Percentiles rank a stretch among this genome's conserved stretches.
These are phyloP conservation scores for Talaromyces sp. DNA, from an alignment of 2,329 filamentous ascomycete species.

Conservation along the genomic window DNA sequence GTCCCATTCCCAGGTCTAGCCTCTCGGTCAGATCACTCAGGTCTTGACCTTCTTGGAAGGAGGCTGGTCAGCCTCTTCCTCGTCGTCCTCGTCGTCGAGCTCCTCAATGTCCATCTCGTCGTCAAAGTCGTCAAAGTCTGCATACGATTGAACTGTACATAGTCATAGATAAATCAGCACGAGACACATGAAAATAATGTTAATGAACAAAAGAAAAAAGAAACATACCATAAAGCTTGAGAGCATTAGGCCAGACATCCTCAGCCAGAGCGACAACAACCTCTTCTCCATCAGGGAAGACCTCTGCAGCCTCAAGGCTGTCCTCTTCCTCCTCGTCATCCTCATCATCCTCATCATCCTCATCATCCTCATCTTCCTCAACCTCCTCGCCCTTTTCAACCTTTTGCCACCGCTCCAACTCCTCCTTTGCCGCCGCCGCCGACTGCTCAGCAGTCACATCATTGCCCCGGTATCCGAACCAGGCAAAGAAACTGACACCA, in stretches of 20 bases:
- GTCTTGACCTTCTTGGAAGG: constrained; percentile 36
- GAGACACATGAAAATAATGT: background rate
- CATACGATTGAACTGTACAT: constrained; percentile 59
- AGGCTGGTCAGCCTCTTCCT: constrained; percentile 49
- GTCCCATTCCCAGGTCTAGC: too few relatives aligned
- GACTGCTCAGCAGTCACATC: constrained; percentile 69
- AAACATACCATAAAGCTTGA: constrained; percentile 88
- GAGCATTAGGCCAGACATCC: constrained; percentile 80
- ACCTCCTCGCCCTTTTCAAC: constrained; percentile 46
- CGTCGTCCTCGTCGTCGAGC: constrained; percentile 51
- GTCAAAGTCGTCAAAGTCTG: constrained; percentile 48
- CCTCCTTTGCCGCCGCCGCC: constrained; percentile 53
- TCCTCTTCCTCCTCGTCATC: constrained; percentile 59
- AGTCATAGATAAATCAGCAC: constrained; percentile 40
- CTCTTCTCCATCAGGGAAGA: constrained; percentile 83
- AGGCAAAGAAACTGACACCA: constrained; percentile 76
- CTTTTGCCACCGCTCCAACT: constrained; percentile 52
- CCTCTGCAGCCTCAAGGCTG: constrained; percentile 66
- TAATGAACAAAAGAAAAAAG: too few relatives aligned
- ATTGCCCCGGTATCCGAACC: constrained; percentile 73
- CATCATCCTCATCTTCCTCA: constrained; percentile 39
- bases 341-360: constrained; percentile 49
- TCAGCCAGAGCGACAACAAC: constrained; percentile 75
- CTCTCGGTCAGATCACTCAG: background rate
- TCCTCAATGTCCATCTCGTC: constrained; percentile 65